Conservation (phyloP, 2,329 filamentous ascomycete genomes). For the Ambrosiella beaveri region DNA sequence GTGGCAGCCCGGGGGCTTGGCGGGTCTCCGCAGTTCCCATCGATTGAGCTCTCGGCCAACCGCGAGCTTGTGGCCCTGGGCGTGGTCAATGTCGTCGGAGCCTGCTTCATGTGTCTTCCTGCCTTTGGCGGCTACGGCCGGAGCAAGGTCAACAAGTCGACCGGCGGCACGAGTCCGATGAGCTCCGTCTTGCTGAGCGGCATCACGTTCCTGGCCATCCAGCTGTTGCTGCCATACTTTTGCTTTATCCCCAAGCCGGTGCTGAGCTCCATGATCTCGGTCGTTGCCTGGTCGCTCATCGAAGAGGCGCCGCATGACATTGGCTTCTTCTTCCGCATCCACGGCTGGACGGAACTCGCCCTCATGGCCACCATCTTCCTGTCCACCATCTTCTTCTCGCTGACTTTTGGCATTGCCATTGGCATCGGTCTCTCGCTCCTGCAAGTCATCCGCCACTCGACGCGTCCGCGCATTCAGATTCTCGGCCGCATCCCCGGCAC, state of each 20-base stretch:
- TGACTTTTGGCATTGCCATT: conserved; percentile 83
- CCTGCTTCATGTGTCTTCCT: conserved; percentile 81
- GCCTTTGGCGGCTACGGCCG: conserved; percentile 92
- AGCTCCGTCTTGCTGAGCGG: conserved; percentile 73
- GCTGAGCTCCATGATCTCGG: conserved; percentile 81
- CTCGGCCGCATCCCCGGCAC: conserved; percentile 76
- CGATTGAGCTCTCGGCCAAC: conserved; percentile 74
- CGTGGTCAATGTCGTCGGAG: conserved; percentile 75
- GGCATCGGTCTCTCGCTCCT: conserved; percentile 83
- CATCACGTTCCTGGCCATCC: conserved; percentile 63
- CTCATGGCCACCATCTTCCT: conserved; percentile 85
- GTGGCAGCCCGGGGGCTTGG: conserved; percentile 87
- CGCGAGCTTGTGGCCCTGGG: conserved; percentile 85
- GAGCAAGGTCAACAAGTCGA: conserved; percentile 87
- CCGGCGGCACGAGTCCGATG: conserved; percentile 84
- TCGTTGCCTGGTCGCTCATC: conserved; percentile 84
- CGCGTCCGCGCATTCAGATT: conserved; percentile 88
- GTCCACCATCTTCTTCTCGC: conserved; percentile 85
- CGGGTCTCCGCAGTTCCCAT: conserved; percentile 50
- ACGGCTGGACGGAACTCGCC: conserved; percentile 67
- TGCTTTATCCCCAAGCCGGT: conserved; percentile 97
- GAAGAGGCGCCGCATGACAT: conserved; percentile 93
- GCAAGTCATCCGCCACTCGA: conserved; percentile 77
- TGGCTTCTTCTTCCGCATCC: conserved; percentile 70
- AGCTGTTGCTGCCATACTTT: conserved; percentile 77